Evolutionary conservation across 192 early-diverging fungal species (phyloP), one percentile per base, ranked within the genome.

Genomic region (Backusella parvicylindrica): DNA sequence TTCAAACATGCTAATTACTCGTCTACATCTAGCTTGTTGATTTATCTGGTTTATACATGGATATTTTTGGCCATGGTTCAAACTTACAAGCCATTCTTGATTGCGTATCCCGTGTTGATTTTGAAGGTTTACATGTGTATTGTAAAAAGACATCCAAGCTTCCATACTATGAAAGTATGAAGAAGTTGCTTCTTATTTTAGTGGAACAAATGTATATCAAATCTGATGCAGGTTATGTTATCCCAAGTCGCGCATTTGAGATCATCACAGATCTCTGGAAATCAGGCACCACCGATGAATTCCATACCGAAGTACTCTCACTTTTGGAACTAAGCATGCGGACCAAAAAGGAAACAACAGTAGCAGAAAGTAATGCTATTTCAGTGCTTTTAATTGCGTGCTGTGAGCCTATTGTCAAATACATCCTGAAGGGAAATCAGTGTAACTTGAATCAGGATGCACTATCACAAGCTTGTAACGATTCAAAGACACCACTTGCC

Each of bases 261-360:
- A 64, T 73, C n/a, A 73, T 73, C 28, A 73, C 72, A 1, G 23
- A 65, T n/a, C 12, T 73, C n/a, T 73, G 72, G 72, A 63, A 73
- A 5, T 41, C 37, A 12, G 37, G 63, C 15, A 38, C 66, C 26
- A 21, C 66, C 15, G 32, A 64, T 7, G 33, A 33, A 33, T 64
- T 75, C 16, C 33, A 75, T 23, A 38, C 32, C 9, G 74, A 75
- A 13, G 66, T 75, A 1, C 68, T 75, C 21, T 70, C 74, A 5
- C 56, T 75, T 32, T 70, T 75, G 50, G 74, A 75, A 26, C 26
- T 53, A 4, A 68, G 74, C 33, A 68, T 75, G 65, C 18, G 6
- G 5, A 60, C 53, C 9, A 56, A 43, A 35, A 75, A 33, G 11
- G 31, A 33, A 32, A 31, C 23, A 32, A 35, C 64, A 8, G 63